These are phyloP conservation scores for Erodium moschatum DNA, from an alignment of 441 rosid genomes.

Conservation along the genomic window DNA sequence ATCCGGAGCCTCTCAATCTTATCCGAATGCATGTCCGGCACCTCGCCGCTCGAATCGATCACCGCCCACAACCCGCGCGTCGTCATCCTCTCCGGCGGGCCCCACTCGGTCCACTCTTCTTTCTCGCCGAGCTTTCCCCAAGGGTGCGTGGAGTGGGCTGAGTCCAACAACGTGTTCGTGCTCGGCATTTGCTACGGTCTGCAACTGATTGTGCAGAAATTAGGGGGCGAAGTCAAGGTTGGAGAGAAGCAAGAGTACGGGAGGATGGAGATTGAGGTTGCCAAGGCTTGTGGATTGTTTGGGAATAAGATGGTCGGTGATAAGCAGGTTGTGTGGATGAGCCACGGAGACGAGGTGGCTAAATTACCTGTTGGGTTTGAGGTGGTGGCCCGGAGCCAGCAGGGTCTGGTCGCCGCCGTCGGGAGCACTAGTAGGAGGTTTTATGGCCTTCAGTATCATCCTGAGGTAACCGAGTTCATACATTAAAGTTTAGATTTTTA, in stretches of 20 bases:
- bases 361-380: conserved; percentile 63
- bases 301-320: conserved; percentile 55
- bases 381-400: conserved; percentile 62
- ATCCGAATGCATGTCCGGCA: conserved; percentile 78
- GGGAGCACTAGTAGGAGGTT: conserved; percentile 51
- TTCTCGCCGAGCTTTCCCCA: conserved; percentile 56
- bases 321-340: conserved; percentile 83
- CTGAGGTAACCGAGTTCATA: conserved; percentile 45
- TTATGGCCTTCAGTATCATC: conserved; percentile 86
- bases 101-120: conserved; percentile 68
- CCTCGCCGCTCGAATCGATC: conserved; percentile 56
- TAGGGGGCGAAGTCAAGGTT: conserved; percentile 63
- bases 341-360: conserved; percentile 78
- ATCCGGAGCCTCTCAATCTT: conserved; percentile 65
- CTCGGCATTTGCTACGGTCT: conserved; percentile 80
- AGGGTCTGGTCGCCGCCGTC: conserved; percentile 75
- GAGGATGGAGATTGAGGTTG: conserved; percentile 79
- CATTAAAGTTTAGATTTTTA: too few species aligned
- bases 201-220: conserved; percentile 66
- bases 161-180: conserved; percentile 41
- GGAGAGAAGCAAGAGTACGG: conserved; percentile 87
- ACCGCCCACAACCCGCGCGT: conserved; percentile 52
- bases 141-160: conserved; percentile 70
- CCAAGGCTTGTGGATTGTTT: conserved; percentile 37
- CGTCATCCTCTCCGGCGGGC: conserved; percentile 89